Base-by-base conservation (phyloP, 2,329 filamentous ascomycete genomes). In the Colletotrichum liriopes region DNA sequence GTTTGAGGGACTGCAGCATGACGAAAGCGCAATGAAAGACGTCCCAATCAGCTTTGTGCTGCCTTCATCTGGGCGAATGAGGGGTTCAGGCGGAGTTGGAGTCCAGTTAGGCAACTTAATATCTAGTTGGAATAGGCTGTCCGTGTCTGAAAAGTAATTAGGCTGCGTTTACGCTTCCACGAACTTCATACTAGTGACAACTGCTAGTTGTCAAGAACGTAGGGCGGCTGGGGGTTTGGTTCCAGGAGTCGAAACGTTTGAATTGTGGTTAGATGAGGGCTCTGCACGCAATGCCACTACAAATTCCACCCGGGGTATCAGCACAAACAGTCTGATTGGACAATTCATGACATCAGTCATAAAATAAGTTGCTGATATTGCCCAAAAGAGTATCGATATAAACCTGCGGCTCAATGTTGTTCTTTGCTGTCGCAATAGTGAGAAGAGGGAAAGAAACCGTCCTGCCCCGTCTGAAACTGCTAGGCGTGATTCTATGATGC, bases 21-120 rank as follows among this genome's bases (percentile, higher is more conserved):
- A 55, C 32, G 49, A 60, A 26, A 23, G 2, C 11, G 52, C 43
- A 45, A 39, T 49, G 20, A 41, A 35, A 1, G 41, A 62, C 23
- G 54, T 60, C n/a, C 54, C 62, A 29, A 66, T 59, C 49, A 67
- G 62, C 32, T 71, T 61, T 26, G 39, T 65, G 11, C 8, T 51
- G 4, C 62, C 62, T 2, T 39, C 62, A 20, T 16, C 39, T 2
- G 3, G 47, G 7, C 29, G 18, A 23, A n/a, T 29, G 58, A 51
- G 43, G 1, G 39, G 29, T 8, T 32, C n/a, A 14, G 58, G 51
- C 18, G 41, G 26, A 2, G 12, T 29, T 8, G 12, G 14, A 3
- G 5, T 55, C 43, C 49, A 62, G n/a, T 18, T 58, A 32, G 41
- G 58, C 9, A 29, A 35, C 16, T 23, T 51, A 23, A 63, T 62